Base-by-base conservation (phyloP, 2,329 filamentous ascomycete species). In the Phoma herbarum region DNA sequence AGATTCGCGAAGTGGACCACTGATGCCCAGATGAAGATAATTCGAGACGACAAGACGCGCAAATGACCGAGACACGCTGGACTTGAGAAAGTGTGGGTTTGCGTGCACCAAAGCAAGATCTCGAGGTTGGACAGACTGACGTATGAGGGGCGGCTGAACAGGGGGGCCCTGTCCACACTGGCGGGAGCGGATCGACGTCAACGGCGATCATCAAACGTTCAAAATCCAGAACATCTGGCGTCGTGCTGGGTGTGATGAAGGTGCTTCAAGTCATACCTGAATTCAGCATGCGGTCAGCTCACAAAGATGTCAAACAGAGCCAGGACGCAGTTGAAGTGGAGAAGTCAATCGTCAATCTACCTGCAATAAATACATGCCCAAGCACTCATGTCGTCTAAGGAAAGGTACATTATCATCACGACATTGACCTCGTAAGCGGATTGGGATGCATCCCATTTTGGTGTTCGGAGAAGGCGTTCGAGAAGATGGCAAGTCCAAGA, bases 321-420 rank as follows among this genome's bases (percentile, higher is more conserved):
- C 12, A 20, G 54, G 33, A 31, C 43, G 2, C 11, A 41, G 20
- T 23, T 62, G 54, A 65, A 68, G 61, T 68, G 61, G 59, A 70
- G 60, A 65, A 66, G 44, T 62, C 59, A 61, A 67, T 70, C 63
- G 61, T 56, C 57, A 69, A 63, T 74, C 70, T 73, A 72, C 60
- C 48, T 60, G 59, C 56, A 65, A 66, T 74, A 71, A 68, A 68
- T 75, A 74, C 69, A 75, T 74, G 71, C 67, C 64, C 65, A 67
- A 66, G 66, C 70, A 70, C 63, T 62, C 57, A 59, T 66, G 62
- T 64, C 65, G 62, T 74, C 70, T 74, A 70, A 63, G 63, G 52
- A 57, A 48, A 65, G 53, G 39, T 62, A 59, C 62, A 63, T 54
- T 45, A 61, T 61, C 53, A 39, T 57, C 47, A 48, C 59, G 59